These are phyloP conservation scores for Pseudogymnoascus sp. DNA, from an alignment of 2,329 filamentous ascomycete species.

Conservation along the genomic window DNA sequence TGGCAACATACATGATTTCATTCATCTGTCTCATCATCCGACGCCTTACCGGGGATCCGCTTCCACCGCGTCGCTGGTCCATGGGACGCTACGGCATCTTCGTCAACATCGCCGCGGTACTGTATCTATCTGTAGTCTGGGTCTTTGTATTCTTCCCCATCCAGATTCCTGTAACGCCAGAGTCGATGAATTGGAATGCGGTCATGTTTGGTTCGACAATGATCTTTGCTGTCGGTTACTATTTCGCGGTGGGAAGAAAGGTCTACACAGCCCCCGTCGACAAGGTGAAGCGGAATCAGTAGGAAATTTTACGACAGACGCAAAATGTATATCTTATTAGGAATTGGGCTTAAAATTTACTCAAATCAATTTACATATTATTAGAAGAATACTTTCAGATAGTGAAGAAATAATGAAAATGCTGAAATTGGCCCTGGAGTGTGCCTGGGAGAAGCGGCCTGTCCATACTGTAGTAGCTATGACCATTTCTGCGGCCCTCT, in stretches of 20 bases:
- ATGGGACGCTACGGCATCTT: slow-evolving; percentile 37
- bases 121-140: slow-evolving; percentile 39
- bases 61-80: slow-evolving; percentile 35
- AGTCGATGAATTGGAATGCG: slow-evolving; percentile 39
- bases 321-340: not conserved
- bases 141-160: slow-evolving; percentile 44
- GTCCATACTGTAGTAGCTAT: not conserved
- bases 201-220: slow-evolving; percentile 20
- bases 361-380: not conserved
- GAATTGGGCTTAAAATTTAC: not conserved
- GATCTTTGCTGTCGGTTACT: slow-evolving; percentile 20
- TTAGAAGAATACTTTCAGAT: not conserved
- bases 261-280: slow-evolving; percentile 28
- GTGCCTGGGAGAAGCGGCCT: not conserved
- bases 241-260: slow-evolving; percentile 28
- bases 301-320: not conserved
- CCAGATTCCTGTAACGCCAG: slow-evolving; percentile 29
- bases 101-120: slow-evolving; percentile 37
- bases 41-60: slow-evolving; percentile 32
- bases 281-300: slow-evolving; percentile 9
- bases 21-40: slow-evolving; percentile 37
- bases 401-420: not conserved
- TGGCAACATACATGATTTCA: slow-evolving; percentile 44
- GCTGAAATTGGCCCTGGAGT: no score
- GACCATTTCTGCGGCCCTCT: not conserved